Evolutionary conservation across 768 basidiomycete species (phyloP), one percentile per base, ranked within the genome.

Genomic region (Boletus sensibilis): DNA sequence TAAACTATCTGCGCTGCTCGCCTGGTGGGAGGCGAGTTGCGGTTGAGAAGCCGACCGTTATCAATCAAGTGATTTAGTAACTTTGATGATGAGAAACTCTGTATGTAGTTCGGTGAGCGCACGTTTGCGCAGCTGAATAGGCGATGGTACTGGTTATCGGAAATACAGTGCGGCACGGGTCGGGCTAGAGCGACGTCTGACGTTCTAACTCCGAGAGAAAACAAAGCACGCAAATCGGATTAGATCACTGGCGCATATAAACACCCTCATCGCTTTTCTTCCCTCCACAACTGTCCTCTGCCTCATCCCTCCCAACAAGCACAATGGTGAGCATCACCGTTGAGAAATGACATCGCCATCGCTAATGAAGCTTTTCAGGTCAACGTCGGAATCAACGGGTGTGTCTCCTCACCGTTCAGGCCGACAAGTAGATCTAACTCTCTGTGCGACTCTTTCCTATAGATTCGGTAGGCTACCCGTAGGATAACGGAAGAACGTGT

Each of bases 351-450:
- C 1, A 3, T 38, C 35, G 1, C 6, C n/a, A 23, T 58, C 39
- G 27, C 44, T 70, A 1, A 70, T 12, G 2, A 29, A 18, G 1
- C 25, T 4, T 39, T 34, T 6, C 42, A 78, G 73, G 87, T 93
- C 78, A 90, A 92, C 78, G 93, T 94, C 74, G 94, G 94, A 67
- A 97, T 97, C 81, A 97, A 97, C 78, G 94, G 94, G 92, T 95
- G 78, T 64, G 84, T 64, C 37, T 51, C 53, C 20, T 60, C 52
- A 25, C 27, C 50, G n/a, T 52, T 25, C 23, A 4, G 29, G 37
- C 34, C 20, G 58, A 52, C 9, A 5, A 54, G 48, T 29, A 45
- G 25, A 61, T 60, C 57, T 68, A 23, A 70, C 55, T 48, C 21
- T 18, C 3, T 33, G 9, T n/a, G n/a, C 11, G 40, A n/a, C 55